Evolutionary conservation across 768 basidiomycete species (phyloP).

Genomic region (Mycena venus): DNA sequence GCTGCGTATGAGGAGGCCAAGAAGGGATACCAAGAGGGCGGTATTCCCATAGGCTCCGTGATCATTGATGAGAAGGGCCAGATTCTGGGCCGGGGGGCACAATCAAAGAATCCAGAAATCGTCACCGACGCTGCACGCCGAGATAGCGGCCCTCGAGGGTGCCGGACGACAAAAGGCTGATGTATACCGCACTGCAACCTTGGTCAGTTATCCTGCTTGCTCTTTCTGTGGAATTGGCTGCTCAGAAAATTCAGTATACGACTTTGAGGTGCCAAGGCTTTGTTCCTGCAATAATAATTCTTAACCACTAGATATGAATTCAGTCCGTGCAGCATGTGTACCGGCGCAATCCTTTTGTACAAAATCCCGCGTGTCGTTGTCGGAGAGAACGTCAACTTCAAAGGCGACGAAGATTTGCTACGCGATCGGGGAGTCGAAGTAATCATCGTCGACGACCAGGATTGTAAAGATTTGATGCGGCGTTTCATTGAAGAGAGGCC

Average conservation of each 20-base stretch:
- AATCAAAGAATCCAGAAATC: slow-evolving; percentile 52
- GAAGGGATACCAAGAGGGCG: slow-evolving; percentile 64
- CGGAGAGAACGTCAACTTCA: slow-evolving; percentile 70
- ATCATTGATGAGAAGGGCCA: slow-evolving; percentile 42
- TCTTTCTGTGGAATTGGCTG: neutral
- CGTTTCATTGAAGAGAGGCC: slow-evolving; percentile 70
- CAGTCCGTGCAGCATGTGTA: slow-evolving; percentile 78
- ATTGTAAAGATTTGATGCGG: slow-evolving; percentile 68
- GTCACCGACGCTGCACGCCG: slow-evolving; percentile 52
- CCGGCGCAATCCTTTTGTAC: slow-evolving; percentile 73
- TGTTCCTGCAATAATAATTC: neutral
- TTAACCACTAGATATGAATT: neutral
- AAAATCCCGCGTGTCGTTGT: slow-evolving; percentile 76
- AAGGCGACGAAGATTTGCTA: slow-evolving; percentile 69
- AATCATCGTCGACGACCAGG: slow-evolving; percentile 59
- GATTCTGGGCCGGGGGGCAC: slow-evolving; percentile 49
- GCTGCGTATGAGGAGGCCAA: slow-evolving; percentile 52
- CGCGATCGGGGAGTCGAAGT: slow-evolving; percentile 67
- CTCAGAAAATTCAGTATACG: slow-evolving; percentile 46
- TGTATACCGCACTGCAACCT: slow-evolving; percentile 61
- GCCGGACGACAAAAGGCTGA: slow-evolving; percentile 63
- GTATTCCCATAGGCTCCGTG: slow-evolving; percentile 74
- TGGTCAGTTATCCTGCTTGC: slow-evolving; percentile 51
- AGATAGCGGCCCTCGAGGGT: slow-evolving; percentile 58
- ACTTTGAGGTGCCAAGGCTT: slow-evolving; percentile 46